Conservation (phyloP, 2,329 filamentous ascomycete species). For the Ophiostoma ips region DNA sequence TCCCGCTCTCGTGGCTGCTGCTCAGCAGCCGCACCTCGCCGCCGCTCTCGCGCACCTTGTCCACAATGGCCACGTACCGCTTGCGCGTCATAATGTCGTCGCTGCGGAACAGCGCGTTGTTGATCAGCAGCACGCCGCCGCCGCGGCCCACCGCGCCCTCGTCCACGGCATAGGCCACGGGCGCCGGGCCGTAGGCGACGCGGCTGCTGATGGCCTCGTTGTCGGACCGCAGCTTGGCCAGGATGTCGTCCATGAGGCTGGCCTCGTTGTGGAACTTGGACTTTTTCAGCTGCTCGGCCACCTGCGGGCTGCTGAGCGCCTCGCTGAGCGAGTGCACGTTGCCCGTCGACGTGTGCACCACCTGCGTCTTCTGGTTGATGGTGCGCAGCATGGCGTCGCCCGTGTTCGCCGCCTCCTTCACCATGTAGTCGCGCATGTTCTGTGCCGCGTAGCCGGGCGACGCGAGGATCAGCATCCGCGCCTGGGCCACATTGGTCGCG, state of each 20-base stretch:
- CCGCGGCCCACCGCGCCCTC: slow-evolving; percentile 81
- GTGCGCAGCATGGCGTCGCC: slow-evolving; percentile 55
- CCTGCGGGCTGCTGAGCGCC: slow-evolving; percentile 67
- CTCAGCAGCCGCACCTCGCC: slow-evolving; percentile 84
- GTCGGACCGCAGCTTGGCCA: slow-evolving; percentile 62
- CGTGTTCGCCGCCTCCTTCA: slow-evolving; percentile 40
- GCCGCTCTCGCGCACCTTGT: slow-evolving; percentile 73
- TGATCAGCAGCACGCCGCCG: slow-evolving; percentile 73
- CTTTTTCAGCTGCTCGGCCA: slow-evolving; percentile 63
- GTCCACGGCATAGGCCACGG: slow-evolving; percentile 69
- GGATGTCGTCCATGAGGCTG: slow-evolving; percentile 70
- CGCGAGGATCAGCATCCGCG: slow-evolving; percentile 66
- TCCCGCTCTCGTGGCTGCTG: slow-evolving; percentile 86
- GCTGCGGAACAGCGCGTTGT: slow-evolving; percentile 75
- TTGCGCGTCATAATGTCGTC: slow-evolving; percentile 63
- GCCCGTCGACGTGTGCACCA: slow-evolving; percentile 74
- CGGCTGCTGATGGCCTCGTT: slow-evolving; percentile 44
- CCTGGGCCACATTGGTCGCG: slow-evolving; percentile 58
- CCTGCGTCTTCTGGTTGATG: slow-evolving; percentile 47
- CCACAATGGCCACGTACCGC: slow-evolving; percentile 73
- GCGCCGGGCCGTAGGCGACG: slow-evolving; percentile 77
- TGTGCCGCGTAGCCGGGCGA: slow-evolving; percentile 78
- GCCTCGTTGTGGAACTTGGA: slow-evolving; percentile 83
- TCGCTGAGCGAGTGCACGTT: slow-evolving; percentile 81
- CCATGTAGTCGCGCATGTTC: slow-evolving; percentile 67